Conservation (phyloP, 352 stramenopile species). For the Phytopythium sindhum region DNA sequence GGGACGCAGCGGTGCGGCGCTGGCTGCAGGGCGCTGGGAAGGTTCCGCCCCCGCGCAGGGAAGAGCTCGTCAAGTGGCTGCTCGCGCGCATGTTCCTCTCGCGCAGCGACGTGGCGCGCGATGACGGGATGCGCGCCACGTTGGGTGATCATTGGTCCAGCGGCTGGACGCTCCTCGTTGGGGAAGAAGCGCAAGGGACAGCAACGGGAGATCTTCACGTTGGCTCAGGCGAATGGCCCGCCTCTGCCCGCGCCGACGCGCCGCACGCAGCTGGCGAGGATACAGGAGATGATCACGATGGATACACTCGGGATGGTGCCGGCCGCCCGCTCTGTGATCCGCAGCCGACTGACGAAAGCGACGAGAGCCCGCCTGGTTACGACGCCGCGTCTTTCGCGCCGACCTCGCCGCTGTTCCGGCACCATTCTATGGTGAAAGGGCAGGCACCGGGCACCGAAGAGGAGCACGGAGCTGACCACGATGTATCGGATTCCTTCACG, state of each 20-base stretch:
- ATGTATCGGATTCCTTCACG: constrained; percentile 2
- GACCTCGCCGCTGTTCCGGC: not conserved
- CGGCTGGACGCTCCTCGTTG: constrained; percentile 3
- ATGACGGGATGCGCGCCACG: not conserved
- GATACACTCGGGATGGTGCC: constrained; percentile 4
- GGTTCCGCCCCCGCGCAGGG: constrained; percentile 27
- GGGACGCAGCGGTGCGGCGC: constrained; percentile 16
- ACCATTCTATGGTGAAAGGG: not conserved
- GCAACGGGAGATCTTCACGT: not conserved
- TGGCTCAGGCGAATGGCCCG: not conserved
- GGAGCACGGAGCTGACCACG: not conserved
- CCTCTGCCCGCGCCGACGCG: not conserved
- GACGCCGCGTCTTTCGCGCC: constrained; percentile 1
- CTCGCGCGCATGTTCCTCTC: constrained; percentile 45
- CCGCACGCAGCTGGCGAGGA: constrained; percentile 1
- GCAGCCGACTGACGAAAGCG: not conserved
- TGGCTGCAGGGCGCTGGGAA: constrained; percentile 27
- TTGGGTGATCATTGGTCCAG: constrained; percentile 2
- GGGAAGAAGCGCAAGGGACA: not conserved
- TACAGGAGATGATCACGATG: constrained; percentile 3
- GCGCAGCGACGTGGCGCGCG: not conserved
- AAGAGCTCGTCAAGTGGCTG: constrained; percentile 56
- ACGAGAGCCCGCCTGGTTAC: constrained; percentile 2
- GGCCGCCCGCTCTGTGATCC: not conserved
- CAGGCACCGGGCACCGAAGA: not conserved